Evolutionary conservation across 805 yeast species (phyloP), one percentile per base, ranked within the genome.

Genomic region (Hanseniaspora mollemarum): DNA sequence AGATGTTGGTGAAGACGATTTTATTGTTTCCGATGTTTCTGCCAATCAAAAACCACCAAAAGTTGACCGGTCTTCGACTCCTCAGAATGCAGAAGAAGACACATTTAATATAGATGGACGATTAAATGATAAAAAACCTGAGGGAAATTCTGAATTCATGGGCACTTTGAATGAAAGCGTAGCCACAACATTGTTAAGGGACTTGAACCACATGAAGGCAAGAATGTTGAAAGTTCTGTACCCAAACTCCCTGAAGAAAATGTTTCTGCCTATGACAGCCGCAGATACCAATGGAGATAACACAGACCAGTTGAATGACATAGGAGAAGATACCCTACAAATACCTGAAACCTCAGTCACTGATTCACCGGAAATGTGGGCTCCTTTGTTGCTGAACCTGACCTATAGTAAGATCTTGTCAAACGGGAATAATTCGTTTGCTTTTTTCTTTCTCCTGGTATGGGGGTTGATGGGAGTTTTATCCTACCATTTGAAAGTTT

Each of bases 81-180:
- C 12, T 8, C 36, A 12, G n/a, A 32, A 32, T 16, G 3, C 46
- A 5, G 8, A 21, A 9, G 15, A 41, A 35, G 28, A 33, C 21
- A 15, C 38, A 21, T 5, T 4, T 16, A 45, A 5, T 6, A 19
- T 10, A 15, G 41, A 28, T 10, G 37, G 19, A n/a, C 25, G 19
- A 18, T 5, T 33, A n/a, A 21, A 46, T 31, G 22, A 22, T 12
- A 16, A 22, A 7, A 13, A 8, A 18, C 16, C n/a, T 9, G 29
- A 32, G 7, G 19, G 9, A 13, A 21, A 36, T 24, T 4, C 13
- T 12, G 41, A 12, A 26, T 32, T 22, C 28, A 57, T 67, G 46
- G 69, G 69, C 1, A 65, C 68, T 2, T 48, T 65, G 39, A 67
- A 65, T 52, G 69, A 65, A 40, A 33, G 62, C 2, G 54, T 64